Percentiles rank a stretch among this genome's conserved stretches.
Evolutionary conservation across 805 yeast genomes (phyloP).

Genomic region (Monosporozyma solicola): DNA sequence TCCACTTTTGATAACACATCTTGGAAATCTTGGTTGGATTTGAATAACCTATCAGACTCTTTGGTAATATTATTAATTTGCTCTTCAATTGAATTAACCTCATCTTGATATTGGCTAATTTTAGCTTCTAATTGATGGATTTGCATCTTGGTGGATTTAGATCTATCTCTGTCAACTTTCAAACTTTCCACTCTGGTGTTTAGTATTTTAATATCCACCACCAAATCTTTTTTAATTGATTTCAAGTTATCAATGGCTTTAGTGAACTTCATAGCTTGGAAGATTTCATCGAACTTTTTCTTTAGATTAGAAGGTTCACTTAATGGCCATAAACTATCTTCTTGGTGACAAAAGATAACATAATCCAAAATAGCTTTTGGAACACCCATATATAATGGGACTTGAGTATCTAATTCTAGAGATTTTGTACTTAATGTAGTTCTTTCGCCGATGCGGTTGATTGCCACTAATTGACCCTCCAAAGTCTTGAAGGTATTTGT

Average conservation of each 20-base stretch:
- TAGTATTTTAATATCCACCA: constrained; percentile 62
- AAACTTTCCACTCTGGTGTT: constrained; percentile 74
- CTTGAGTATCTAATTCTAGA: constrained; percentile 71
- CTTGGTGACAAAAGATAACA: constrained; percentile 96
- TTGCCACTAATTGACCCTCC: constrained; percentile 75
- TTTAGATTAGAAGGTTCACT: constrained; percentile 84
- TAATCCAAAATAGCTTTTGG: constrained; percentile 80
- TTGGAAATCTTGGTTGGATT: constrained; percentile 75
- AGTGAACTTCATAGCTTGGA: constrained; percentile 89
- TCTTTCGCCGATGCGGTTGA: constrained; percentile 52
- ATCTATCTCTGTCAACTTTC: constrained; percentile 63
- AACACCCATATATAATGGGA: constrained; percentile 81
- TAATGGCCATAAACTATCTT: constrained; percentile 93
- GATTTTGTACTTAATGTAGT: constrained; percentile 72
- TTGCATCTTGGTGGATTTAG: constrained; percentile 45
- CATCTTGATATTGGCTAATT: constrained; percentile 37
- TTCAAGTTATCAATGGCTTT: constrained; percentile 81
- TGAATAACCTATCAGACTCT: constrained; percentile 56
- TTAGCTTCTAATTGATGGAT: constrained; percentile 36
- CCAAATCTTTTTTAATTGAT: constrained; percentile 64
- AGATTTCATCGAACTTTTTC: constrained; percentile 91
- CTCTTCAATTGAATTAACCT: constrained; percentile 41
- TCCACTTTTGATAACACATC: constrained; percentile 56
- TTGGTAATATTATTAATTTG: constrained; percentile 46
- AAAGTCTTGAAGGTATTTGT: constrained; percentile 75